phyloP scores from a whole-genome alignment of 805 yeast species.

The Candida tibetensis region DNA sequence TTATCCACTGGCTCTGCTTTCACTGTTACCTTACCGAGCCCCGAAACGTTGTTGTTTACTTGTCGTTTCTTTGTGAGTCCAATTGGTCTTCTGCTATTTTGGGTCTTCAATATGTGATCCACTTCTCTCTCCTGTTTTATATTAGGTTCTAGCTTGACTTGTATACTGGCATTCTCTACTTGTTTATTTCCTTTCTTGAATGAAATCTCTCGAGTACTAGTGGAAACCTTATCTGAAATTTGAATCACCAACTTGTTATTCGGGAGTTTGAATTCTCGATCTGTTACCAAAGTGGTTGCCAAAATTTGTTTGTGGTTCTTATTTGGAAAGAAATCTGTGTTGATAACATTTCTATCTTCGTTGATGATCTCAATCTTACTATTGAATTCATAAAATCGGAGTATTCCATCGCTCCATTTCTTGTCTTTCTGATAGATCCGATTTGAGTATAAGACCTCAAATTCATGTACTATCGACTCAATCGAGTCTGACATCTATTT shows the following conservation, averaged over 20 bases:
- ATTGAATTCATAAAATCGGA: slow-evolving; percentile 47
- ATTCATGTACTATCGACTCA: slow-evolving; percentile 45
- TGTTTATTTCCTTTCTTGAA: slow-evolving; percentile 2
- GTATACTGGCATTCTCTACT: not conserved
- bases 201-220: slow-evolving; percentile 3
- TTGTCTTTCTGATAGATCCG: slow-evolving; percentile 46
- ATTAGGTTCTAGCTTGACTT: not conserved
- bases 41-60: too few relatives aligned
- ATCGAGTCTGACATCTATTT: slow-evolving; percentile 1
- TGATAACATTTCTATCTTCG: slow-evolving; percentile 32
- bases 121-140: slow-evolving; percentile 2
- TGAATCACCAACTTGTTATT: slow-evolving; percentile 22
- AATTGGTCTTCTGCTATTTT: not conserved
- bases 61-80: slow-evolving; percentile 1
- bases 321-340: slow-evolving; percentile 31
- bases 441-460: slow-evolving; percentile 43
- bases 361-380: slow-evolving; percentile 44
- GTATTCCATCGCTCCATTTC: slow-evolving; percentile 51
- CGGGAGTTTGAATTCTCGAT: slow-evolving; percentile 24
- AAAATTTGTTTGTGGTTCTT: slow-evolving; percentile 16
- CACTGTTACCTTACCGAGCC: too few relatives aligned
- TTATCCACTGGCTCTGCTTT: not conserved
- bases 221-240: slow-evolving; percentile 3
- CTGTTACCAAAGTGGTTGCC: slow-evolving; percentile 11
- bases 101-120: not conserved